Evolutionary conservation across 169 alveolate species (phyloP), one percentile per base, ranked within the genome.

Genomic region (Babesia caballi): DNA sequence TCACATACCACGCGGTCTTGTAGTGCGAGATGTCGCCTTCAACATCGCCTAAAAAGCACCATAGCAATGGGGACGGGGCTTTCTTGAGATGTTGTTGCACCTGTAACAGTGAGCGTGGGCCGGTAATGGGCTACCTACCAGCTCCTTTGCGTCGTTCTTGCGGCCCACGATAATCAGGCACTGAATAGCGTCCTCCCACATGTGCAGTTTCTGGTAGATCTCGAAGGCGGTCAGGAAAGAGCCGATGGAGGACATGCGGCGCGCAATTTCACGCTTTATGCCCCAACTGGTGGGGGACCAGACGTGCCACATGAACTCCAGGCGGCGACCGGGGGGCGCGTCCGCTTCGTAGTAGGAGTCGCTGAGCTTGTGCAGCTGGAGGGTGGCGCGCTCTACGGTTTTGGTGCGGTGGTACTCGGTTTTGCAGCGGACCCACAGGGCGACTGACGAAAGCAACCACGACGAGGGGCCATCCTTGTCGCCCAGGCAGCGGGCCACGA

Each of bases 151-250:
- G 53, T 89, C 91, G 40, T 54, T 81, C 68, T 82, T 85, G 33
- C 91, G 66, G 30, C 74, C 91, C 41, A 86, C 87, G 40, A 82
- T 61, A 25, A 85, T 81, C 53, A 89, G 73, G 35, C 94, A 89
- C 44, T 78, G 63, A 41, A 89, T 85, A 25, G 91, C 91, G 38
- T 89, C 94, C 41, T 89, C 94, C 91, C 91, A 89, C 82, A 89
- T 56, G 66, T 85, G 85, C 68, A 89, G 75, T 58, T 84, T 71
- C 50, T 89, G 82, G 60, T 77, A 89, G 44, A 89, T 76, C 44
- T 89, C 83, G 67, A 66, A 89, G 17, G 94, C 87, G 32, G 83
- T 78, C 41, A 57, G 51, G 41, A 85, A 69, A 11, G 91, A 85
- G 23, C 94, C 94, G 14, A 83, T 89, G 56, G 76, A 68, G 30